phyloP scores from a whole-genome alignment of 371 early-diverging fungal species.

The Conidiobolus incongruus region DNA sequence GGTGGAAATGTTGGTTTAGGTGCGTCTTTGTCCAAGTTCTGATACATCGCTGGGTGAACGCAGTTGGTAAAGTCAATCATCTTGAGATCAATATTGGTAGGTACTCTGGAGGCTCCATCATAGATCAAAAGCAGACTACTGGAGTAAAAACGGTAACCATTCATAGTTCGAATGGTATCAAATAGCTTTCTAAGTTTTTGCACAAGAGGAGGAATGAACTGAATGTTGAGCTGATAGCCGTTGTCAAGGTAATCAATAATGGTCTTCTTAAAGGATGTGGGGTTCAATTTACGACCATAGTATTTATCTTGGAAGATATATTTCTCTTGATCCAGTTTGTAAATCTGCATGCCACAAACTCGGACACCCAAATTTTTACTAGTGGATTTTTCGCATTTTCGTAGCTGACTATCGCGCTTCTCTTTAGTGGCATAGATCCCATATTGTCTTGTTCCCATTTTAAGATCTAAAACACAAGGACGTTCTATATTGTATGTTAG shows the following conservation, averaged over 20 bases:
- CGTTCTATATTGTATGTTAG: constrained; percentile 62
- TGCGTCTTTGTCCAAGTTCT: neutral
- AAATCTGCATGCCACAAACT: constrained; percentile 95
- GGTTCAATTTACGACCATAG: constrained; percentile 61
- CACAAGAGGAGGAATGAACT: constrained; percentile 51
- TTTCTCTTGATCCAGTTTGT: constrained; percentile 32
- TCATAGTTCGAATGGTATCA: constrained; percentile 36
- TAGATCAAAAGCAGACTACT: constrained; percentile 66
- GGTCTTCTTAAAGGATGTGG: constrained; percentile 40
- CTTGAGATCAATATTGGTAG: constrained; percentile 55
- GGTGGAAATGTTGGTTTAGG: constrained; percentile 2
- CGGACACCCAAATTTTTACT: constrained; percentile 76
- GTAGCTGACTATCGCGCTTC: constrained; percentile 65
- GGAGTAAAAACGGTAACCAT: constrained; percentile 72
- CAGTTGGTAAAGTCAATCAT: constrained; percentile 92
- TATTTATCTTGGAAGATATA: constrained; percentile 80
- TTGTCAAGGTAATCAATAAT: constrained; percentile 56
- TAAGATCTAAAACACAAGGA: constrained; percentile 88
- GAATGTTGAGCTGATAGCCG: constrained; percentile 33
- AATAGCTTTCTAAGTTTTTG: constrained; percentile 39
- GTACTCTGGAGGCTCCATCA: constrained; percentile 25
- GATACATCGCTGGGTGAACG: constrained; percentile 8
- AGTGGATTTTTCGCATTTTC: constrained; percentile 77
- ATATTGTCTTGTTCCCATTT: constrained; percentile 95
- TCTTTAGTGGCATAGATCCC: constrained; percentile 64